Evolutionary conservation across 306 rosid genomes (phyloP), one percentile per base, ranked within the genome.

Genomic region (Macrotyloma uniflorum): DNA sequence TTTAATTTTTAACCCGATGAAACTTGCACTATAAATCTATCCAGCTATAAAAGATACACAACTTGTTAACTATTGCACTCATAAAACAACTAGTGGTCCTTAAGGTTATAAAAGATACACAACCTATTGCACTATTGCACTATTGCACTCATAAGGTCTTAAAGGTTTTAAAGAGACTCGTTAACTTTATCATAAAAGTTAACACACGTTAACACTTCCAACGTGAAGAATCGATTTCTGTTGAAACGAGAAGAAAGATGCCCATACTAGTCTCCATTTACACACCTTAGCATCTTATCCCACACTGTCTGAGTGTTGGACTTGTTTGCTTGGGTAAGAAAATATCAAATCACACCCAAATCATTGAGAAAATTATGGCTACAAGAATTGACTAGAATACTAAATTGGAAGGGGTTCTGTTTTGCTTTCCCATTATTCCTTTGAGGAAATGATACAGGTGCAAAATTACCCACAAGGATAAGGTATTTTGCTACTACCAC

Each of bases 401-500:
- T 26, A 91, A 93, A 67, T 93, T 90, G 75, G 95, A 82, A 16
- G 99, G 98, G 12, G 97, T 95, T 83, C 97, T 91, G 86, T 95
- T 95, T 87, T 88, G 96, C 87, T 86, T 89, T 81, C 98, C 99
- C 93, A 89, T 85, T 36, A 95, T 83, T 78, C 96, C 99, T 86
- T 91, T 93, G 81, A 95, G 99, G 88, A 93, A 95, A 76, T 97
- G 99, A 86, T 95, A 90, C 36, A 95, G 88, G 84, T 95, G 97
- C 68, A 93, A 83, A 77, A 95, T 88, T 72, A 95, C 98, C 99
- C 99, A 95, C 72, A 91, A 83, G 74, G 99, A 88, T 18, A 95
- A 93, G 69, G n/a, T n/a, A n/a, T n/a, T n/a, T n/a, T n/a, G n/a
- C n/a, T n/a, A n/a, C n/a, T n/a, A n/a, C n/a, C n/a, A n/a, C n/a